These are phyloP conservation scores for Afroboletus lepidellus DNA, from an alignment of 1,284 basidiomycete genomes.

Conservation along the genomic window DNA sequence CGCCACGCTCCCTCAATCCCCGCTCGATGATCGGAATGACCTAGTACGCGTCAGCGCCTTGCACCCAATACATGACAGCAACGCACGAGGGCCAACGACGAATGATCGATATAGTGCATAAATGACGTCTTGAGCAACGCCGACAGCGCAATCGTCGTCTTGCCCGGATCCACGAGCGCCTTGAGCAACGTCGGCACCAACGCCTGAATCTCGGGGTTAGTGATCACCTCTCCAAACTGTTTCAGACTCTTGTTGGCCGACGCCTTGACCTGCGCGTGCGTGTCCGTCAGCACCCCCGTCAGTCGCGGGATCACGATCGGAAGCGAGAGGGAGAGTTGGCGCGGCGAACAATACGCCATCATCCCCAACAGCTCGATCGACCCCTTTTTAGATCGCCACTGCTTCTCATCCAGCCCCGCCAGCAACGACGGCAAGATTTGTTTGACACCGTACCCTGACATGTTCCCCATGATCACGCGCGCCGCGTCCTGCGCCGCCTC, in stretches of 20 bases:
- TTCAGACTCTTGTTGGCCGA: slow-evolving; percentile 96
- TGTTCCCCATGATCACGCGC: slow-evolving; percentile 91
- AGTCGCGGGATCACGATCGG: slow-evolving; percentile 96
- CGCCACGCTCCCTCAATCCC: slow-evolving; percentile 90
- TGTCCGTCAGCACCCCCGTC: slow-evolving; percentile 91
- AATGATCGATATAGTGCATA: slow-evolving; percentile 98
- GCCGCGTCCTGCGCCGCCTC: slow-evolving; percentile 95
- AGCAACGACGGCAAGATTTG: slow-evolving; percentile 90
- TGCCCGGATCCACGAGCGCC: slow-evolving; percentile 94
- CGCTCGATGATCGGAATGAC: slow-evolving; percentile 96
- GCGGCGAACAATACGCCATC: slow-evolving; percentile 98
- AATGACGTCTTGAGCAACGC: slow-evolving; percentile 92
- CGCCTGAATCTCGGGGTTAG: slow-evolving; percentile 91
- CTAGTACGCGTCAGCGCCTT: slow-evolving; percentile 38
- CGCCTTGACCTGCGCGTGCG: slow-evolving; percentile 92
- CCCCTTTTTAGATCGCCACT: slow-evolving; percentile 98
- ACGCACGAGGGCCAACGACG: slow-evolving; percentile 88
- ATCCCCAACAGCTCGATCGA: slow-evolving; percentile 97
- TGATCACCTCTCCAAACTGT: slow-evolving; percentile 96
- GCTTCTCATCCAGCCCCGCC: slow-evolving; percentile 94
- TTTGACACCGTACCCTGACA: slow-evolving; percentile 96
- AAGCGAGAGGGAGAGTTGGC: slow-evolving; percentile 91
- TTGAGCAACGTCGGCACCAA: slow-evolving; percentile 93
- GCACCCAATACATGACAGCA: slow-evolving; percentile 22
- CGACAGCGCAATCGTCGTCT: slow-evolving; percentile 83